Evolutionary conservation across 306 rosid species (phyloP).

Genomic region (Gleditsia sinensis): DNA sequence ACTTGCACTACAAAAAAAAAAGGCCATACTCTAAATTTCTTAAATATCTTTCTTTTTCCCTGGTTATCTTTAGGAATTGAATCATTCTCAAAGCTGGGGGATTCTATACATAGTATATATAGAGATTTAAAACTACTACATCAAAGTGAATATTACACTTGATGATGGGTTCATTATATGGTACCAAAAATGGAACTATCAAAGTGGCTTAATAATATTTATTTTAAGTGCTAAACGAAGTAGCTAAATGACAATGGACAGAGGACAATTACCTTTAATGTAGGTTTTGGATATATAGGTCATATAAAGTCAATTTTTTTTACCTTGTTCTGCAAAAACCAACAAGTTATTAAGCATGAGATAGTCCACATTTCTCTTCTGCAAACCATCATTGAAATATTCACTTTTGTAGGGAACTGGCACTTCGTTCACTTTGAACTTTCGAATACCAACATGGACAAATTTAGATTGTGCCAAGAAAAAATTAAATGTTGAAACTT

Average conservation of each 20-base stretch:
- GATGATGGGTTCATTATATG: too few relatives aligned
- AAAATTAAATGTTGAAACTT: conserved; percentile 39
- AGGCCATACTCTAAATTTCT: background rate
- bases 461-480: conserved; percentile 45
- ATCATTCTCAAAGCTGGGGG: conserved; percentile 74
- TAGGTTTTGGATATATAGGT: background rate
- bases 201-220: too few relatives aligned
- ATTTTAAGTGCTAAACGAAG: too few relatives aligned
- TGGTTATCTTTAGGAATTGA: conserved; percentile 51
- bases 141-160: background rate
- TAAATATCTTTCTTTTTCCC: too few relatives aligned
- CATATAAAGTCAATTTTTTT: too few relatives aligned
- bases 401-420: conserved; percentile 38
- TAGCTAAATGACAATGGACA: too few relatives aligned
- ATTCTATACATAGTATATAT: conserved; percentile 55
- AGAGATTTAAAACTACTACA: background rate
- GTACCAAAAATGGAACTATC: too few relatives aligned
- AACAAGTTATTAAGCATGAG: background rate
- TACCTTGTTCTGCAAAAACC: background rate
- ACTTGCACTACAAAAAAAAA: too few relatives aligned
- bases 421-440: conserved; percentile 50
- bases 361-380: background rate
- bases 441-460: conserved; percentile 75
- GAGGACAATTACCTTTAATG: background rate
- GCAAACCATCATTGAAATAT: background rate